A percentile compares a stretch with the other conserved stretches of the same genome.
Evolutionary conservation across 2,329 filamentous ascomycete species (phyloP).

Genomic region (Aschersonia sp.): DNA sequence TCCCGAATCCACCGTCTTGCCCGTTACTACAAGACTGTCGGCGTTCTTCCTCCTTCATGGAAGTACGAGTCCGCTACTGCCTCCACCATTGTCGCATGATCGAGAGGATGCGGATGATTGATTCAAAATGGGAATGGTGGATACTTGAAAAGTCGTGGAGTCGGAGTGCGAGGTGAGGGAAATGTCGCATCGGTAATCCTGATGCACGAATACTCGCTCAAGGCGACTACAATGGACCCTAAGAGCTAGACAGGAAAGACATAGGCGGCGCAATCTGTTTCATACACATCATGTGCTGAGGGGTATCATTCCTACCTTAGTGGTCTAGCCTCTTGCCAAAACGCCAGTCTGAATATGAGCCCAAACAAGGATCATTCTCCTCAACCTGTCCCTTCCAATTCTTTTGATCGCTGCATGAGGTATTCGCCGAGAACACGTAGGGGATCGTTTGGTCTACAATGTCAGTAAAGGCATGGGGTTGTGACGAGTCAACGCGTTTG

Average conservation of each 20-base stretch:
- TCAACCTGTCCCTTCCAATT: slow-evolving; percentile 32
- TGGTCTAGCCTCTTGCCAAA: slow-evolving; percentile 21
- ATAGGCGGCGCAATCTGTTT: neutral
- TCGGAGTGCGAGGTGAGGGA: slow-evolving; percentile 24
- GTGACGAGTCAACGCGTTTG: slow-evolving; percentile 9
- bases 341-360: slow-evolving; percentile 1
- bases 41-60: slow-evolving; percentile 80
- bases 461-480: neutral
- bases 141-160: slow-evolving; percentile 25
- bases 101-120: neutral
- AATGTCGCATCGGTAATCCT: slow-evolving; percentile 8
- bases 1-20: slow-evolving; percentile 99
- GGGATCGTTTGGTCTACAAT: slow-evolving; percentile 46
- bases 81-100: slow-evolving; percentile 84
- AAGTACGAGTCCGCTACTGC: slow-evolving; percentile 97
- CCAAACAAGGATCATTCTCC: neutral
- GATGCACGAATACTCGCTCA: too few relatives aligned
- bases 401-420: slow-evolving; percentile 51
- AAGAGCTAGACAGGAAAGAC: too few relatives aligned
- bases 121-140: slow-evolving; percentile 9
- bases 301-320: neutral
- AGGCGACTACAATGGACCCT: too few relatives aligned
- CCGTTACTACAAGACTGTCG: slow-evolving; percentile 98
- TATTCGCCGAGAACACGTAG: slow-evolving; percentile 57
- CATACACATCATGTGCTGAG: neutral